Evolutionary conservation across 1,284 basidiomycete species (phyloP).

Genomic region (Fomes fomentarius): DNA sequence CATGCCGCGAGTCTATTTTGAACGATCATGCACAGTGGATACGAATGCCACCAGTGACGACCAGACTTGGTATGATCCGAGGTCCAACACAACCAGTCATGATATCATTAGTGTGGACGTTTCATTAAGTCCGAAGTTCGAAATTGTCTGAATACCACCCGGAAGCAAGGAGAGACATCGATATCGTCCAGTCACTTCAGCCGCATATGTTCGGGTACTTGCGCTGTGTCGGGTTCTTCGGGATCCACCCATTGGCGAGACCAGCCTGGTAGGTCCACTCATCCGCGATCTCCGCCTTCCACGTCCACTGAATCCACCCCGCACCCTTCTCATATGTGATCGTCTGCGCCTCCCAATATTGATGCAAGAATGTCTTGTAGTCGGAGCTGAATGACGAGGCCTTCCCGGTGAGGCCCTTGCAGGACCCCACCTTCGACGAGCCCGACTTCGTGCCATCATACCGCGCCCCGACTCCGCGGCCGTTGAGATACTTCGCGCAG

Average conservation of each 20-base stretch:
- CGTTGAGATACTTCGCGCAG: slow-evolving; percentile 77
- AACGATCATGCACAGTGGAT: too few relatives aligned
- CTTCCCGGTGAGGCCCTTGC: slow-evolving; percentile 71
- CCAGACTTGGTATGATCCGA: too few relatives aligned
- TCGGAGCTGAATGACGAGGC: slow-evolving; percentile 71
- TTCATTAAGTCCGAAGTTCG: too few relatives aligned
- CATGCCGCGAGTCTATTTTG: too few relatives aligned
- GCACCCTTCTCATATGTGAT: slow-evolving; percentile 64
- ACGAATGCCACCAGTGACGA: too few relatives aligned
- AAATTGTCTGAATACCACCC: too few relatives aligned
- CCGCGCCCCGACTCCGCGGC: slow-evolving; percentile 62
- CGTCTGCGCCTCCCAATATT: slow-evolving; percentile 79
- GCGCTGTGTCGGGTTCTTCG: slow-evolving; percentile 56
- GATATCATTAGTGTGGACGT: too few relatives aligned
- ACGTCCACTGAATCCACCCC: slow-evolving; percentile 76
- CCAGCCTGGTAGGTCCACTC: slow-evolving; percentile 83
- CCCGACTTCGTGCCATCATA: slow-evolving; percentile 82
- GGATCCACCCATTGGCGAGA: slow-evolving; percentile 84
- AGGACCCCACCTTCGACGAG: slow-evolving; percentile 71
- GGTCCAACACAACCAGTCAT: too few relatives aligned
- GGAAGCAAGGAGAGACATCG: too few relatives aligned
- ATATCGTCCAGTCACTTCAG: too few relatives aligned
- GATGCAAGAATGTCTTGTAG: slow-evolving; percentile 85
- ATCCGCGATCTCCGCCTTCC: slow-evolving; percentile 67
- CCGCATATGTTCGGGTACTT: slow-evolving; percentile 57